A percentile compares a stretch with the other conserved stretches of the same genome.
These are phyloP conservation scores for Exophiala xenobiotica DNA, from an alignment of 2,329 filamentous ascomycete species.

Conservation along the genomic window DNA sequence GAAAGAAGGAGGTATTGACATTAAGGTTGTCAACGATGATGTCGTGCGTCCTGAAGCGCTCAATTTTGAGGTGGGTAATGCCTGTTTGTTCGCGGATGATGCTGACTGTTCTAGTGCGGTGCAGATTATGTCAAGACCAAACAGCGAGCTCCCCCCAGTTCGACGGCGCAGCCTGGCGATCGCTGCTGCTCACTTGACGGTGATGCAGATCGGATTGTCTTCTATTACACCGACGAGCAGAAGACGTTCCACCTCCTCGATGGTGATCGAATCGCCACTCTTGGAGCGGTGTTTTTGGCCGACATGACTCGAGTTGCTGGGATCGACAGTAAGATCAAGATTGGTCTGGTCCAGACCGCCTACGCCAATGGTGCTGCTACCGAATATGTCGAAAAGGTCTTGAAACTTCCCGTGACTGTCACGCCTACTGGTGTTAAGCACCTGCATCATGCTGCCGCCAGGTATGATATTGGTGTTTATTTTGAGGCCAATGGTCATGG, in stretches of 20 bases:
- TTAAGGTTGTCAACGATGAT: conserved; percentile 89
- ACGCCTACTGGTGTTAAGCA: conserved; percentile 97
- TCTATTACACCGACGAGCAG: conserved; percentile 84
- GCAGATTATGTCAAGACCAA: conserved; percentile 98
- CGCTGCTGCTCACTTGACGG: conserved; percentile 91
- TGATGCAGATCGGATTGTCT: conserved; percentile 92
- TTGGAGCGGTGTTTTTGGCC: conserved; percentile 89
- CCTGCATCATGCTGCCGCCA: conserved; percentile 91
- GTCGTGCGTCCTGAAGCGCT: conserved; percentile 84
- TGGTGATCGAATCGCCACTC: conserved; percentile 92
- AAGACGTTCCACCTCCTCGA: conserved; percentile 89
- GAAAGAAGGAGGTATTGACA: conserved; percentile 67
- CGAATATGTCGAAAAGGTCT: conserved; percentile 81
- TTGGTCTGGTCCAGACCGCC: conserved; percentile 94
- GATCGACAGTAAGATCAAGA: conserved; percentile 75
- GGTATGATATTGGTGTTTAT: conserved; percentile 94
- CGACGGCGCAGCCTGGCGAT: conserved; percentile 71
- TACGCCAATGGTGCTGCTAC: conserved; percentile 97
- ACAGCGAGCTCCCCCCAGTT: conserved; percentile 81
- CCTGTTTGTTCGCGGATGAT: conserved; percentile 1
- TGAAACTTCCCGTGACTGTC: conserved; percentile 86
- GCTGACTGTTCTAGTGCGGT: conserved; percentile 63
- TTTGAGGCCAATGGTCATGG: conserved; percentile 99
- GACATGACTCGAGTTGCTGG: conserved; percentile 80
- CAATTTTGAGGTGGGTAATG: conserved; percentile 72